Percentiles rank a stretch among this genome's conserved stretches.
phyloP scores from a whole-genome alignment of 495 filamentous ascomycete genomes.

The Penicillium angulare region DNA sequence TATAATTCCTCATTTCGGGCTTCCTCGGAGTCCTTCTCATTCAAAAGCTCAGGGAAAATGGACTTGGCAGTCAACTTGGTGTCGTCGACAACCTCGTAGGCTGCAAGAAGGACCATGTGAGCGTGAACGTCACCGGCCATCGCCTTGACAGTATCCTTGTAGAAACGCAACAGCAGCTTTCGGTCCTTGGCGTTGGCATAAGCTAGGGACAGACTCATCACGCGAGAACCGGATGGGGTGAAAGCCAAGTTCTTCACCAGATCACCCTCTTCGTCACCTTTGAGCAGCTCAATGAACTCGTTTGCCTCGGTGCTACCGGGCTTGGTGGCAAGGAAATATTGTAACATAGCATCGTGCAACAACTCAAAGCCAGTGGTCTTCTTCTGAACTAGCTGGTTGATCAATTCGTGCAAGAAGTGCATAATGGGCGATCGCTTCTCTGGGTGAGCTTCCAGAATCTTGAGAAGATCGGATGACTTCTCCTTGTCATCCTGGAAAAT shows the following conservation, averaged over 20 bases:
- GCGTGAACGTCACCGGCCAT: slow-evolving; percentile 78
- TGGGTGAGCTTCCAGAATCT: slow-evolving; percentile 71
- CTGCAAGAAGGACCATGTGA: slow-evolving; percentile 77
- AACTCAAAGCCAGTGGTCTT: slow-evolving; percentile 93
- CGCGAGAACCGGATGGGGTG: slow-evolving; percentile 78
- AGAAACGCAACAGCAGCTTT: slow-evolving; percentile 79
- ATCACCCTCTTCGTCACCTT: slow-evolving; percentile 85
- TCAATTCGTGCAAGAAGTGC: slow-evolving; percentile 76
- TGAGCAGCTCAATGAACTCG: slow-evolving; percentile 87
- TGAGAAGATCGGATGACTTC: slow-evolving; percentile 57
- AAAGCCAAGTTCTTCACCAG: slow-evolving; percentile 93
- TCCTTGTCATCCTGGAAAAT: slow-evolving; percentile 65
- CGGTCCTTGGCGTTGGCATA: slow-evolving; percentile 89
- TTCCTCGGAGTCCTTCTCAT: slow-evolving; percentile 58
- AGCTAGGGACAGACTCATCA: slow-evolving; percentile 79
- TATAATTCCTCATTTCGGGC: slow-evolving; percentile 59
- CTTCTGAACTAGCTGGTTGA: slow-evolving; percentile 91
- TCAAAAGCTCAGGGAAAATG: slow-evolving; percentile 78
- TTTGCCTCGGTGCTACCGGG: slow-evolving; percentile 72
- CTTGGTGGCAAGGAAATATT: slow-evolving; percentile 83
- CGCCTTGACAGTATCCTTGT: slow-evolving; percentile 77
- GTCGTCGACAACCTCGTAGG: slow-evolving; percentile 90
- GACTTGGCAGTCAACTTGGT: slow-evolving; percentile 83
- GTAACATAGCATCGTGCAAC: slow-evolving; percentile 95
- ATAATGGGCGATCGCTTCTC: slow-evolving; percentile 85